Conservation (phyloP, 352 stramenopile genomes). For the Globisporangium recalcitrans region DNA sequence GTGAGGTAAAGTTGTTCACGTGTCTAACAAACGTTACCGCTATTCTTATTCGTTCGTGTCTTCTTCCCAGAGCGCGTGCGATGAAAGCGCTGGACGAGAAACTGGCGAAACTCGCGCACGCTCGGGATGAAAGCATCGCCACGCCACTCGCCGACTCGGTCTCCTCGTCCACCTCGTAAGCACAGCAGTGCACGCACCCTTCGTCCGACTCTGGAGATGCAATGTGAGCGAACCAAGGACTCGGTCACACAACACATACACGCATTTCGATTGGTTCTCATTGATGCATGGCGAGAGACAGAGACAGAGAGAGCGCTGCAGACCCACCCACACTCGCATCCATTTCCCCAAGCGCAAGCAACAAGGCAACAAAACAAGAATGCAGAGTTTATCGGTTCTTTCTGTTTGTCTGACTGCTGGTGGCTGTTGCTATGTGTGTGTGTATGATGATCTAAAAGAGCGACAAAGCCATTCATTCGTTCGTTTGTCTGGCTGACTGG, state of each 20-base stretch:
- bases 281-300: not conserved
- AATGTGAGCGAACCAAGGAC: not conserved
- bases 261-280: not conserved
- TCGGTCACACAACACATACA: not conserved
- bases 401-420: not conserved
- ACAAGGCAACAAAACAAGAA: not conserved
- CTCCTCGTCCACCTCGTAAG: not conserved
- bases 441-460: conserved; percentile 8
- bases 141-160: not conserved
- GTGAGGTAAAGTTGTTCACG: too few species aligned
- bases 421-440: not conserved
- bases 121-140: conserved; percentile 12
- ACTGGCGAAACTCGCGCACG: conserved; percentile 70
- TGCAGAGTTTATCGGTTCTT: not conserved
- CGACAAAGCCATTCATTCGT: not conserved
- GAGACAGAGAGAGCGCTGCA: too few species aligned
- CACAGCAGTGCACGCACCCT: too few species aligned
- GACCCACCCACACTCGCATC: not conserved
- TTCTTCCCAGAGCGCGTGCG: conserved; percentile 49
- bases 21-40: not conserved
- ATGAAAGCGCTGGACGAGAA: conserved; percentile 89
- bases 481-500: not conserved
- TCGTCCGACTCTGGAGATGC: too few species aligned
- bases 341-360: too few species aligned
- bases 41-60: not conserved